Evolutionary conservation across 2,329 filamentous ascomycete species (phyloP), one percentile per base, ranked within the genome.

Genomic region (Calycina herbarum): DNA sequence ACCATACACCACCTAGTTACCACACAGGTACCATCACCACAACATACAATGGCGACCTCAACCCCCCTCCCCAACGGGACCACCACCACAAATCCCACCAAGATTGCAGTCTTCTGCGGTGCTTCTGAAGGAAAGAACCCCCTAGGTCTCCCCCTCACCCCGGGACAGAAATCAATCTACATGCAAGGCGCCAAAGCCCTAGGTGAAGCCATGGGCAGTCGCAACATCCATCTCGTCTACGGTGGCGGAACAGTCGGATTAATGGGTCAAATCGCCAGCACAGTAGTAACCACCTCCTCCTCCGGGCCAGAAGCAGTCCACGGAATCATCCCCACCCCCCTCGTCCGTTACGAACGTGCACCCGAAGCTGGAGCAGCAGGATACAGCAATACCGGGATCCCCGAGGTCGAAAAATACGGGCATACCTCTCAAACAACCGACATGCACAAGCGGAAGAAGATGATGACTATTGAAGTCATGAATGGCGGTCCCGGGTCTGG

Each of bases 41-140:
- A 20, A n/a, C 17, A 33, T 1, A 56, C n/a, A 7, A 24, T 45
- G 17, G n/a, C 57, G 1, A n/a, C n/a, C 17, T 45, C 45, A 31
- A n/a, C 61, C 20, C 45, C 59, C 24, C 29, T 31, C 13, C 64
- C 64, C 56, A 77, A 74, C 64, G 68, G 7, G 40, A 59, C 27
- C 3, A 24, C 62, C 57, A 67, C 64, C 72, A 71, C 68, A 64
- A 73, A 63, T 75, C 76, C 67, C 78, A 61, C 80, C 66, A 92
- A 92, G 70, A 90, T 97, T 76, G 96, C 93, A 78, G 94, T 98
- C 71, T 98, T 97, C 85, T 98, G 95, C 81, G 95, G 94, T 75
- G 87, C 95, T 62, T 89, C 87, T 8, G 78, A 85, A 17, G 95
- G 95, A 60, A 87, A 83, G 61, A 89, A 86, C 68, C 88, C 92